A percentile compares a stretch with the other conserved stretches of the same genome.
Evolutionary conservation across 495 filamentous ascomycete genomes (phyloP).

Genomic region (Annulohypoxylon maeteangense): DNA sequence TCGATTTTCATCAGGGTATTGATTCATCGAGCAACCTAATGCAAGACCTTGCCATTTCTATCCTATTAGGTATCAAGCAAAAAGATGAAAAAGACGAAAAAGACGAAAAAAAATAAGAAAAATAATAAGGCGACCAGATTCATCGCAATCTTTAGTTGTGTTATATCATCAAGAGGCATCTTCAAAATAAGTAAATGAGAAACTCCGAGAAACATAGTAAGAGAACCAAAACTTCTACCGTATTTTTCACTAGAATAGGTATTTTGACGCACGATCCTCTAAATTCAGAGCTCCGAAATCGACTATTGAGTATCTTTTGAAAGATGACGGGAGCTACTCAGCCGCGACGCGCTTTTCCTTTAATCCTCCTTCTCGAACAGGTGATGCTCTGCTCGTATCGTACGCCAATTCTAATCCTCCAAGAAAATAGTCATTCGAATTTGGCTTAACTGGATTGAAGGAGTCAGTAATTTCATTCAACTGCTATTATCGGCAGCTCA

Average conservation of each 20-base stretch:
- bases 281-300: slow-evolving; percentile 1
- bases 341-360: slow-evolving; percentile 17
- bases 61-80: neutral
- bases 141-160: neutral
- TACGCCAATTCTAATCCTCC: slow-evolving; percentile 19
- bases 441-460: neutral
- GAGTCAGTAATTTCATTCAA: slow-evolving; percentile 1
- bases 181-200: no score
- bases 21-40: neutral
- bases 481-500: slow-evolving; percentile 12
- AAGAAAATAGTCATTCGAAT: slow-evolving; percentile 8
- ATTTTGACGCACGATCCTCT: neutral
- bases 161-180: neutral
- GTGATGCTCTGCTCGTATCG: slow-evolving; percentile 20
- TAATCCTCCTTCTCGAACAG: slow-evolving; percentile 26
- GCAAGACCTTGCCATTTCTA: neutral
- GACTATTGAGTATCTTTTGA: neutral
- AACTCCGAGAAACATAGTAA: no score
- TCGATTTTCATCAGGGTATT: neutral
- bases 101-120: neutral
- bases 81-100: neutral
- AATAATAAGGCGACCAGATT: neutral
- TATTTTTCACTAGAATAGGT: neutral
- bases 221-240: neutral
- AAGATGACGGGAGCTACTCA: slow-evolving; percentile 17